These are phyloP conservation scores for Omphalotus olearius DNA, from an alignment of 1,284 basidiomycete genomes.

Conservation along the genomic window DNA sequence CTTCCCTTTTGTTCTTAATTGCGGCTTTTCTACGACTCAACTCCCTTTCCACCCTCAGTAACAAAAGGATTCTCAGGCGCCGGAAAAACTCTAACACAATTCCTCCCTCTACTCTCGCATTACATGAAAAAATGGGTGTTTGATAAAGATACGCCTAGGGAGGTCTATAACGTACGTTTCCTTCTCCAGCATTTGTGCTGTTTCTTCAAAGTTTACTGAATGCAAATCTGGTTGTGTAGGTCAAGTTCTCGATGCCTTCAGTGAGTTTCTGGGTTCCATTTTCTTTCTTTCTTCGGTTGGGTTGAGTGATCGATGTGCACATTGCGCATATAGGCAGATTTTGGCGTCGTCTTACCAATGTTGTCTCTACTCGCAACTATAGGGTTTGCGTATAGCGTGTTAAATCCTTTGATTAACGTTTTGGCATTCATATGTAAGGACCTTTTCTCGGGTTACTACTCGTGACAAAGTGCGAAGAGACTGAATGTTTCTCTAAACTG, in stretches of 20 bases:
- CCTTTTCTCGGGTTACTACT: constrained; percentile 10
- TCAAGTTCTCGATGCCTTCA: constrained; percentile 39
- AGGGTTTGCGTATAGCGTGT: constrained; percentile 64
- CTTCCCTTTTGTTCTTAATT: too few species aligned
- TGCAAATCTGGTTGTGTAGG: constrained; percentile 20
- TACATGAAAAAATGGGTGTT: constrained; percentile 58
- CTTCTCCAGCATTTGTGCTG: neutral
- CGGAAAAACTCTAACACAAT: constrained; percentile 57
- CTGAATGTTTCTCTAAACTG: too few species aligned
- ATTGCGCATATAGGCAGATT: constrained; percentile 29
- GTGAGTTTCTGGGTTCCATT: constrained; percentile 20
- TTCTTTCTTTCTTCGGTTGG: too few species aligned
- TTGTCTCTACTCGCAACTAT: constrained; percentile 44
- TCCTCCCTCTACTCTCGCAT: constrained; percentile 58
- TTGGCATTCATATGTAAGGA: constrained; percentile 53
- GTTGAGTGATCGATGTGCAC: too few species aligned
- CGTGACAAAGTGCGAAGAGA: too few species aligned
- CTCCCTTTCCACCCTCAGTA: constrained; percentile 23
- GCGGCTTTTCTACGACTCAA: too few species aligned
- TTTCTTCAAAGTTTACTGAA: too few species aligned
- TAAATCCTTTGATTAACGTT: constrained; percentile 72
- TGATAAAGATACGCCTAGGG: constrained; percentile 46
- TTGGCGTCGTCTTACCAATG: constrained; percentile 50
- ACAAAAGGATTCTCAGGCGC: constrained; percentile 53
- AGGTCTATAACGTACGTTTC: constrained; percentile 35